Base-by-base conservation (phyloP, 768 basidiomycete species). In the Leccinum disarticulatum region DNA sequence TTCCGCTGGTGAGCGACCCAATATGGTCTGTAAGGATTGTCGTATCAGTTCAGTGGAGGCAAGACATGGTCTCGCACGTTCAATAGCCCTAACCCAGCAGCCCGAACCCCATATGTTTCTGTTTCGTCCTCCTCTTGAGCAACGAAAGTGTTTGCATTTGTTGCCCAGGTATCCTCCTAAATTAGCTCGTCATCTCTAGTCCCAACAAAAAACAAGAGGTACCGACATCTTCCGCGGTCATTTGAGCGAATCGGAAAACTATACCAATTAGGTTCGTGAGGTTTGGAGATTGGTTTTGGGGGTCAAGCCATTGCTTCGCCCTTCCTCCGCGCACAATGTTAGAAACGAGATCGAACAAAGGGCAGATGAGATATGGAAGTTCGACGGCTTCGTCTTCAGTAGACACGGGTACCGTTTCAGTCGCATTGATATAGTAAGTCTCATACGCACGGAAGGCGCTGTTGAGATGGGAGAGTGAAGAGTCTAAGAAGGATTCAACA, bases 71-170 rank as follows among this genome's bases (percentile, higher is more conserved):
- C 8, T 69, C 72, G 33, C 71, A 97, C 95, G 33, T 81, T 81
- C 54, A 96, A 75, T 36, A 98, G 74, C 68, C 98, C 96, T 65
- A 94, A 88, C 3, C 88, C 88, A 4, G 92, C 90, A 2, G 92
- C 83, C 36, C 97, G 83, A 35, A 93, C 81, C 56, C 90, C 91
- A 69, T 94, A 95, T 2, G 80, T 70, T 55, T 90, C 85, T 1
- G 87, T 87, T 61, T 96, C 94, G 61, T 98, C 96, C 56, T 97
- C 93, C 68, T 98, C 95, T 69, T 98, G 93, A 27, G 90, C 88
- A 31, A 98, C 87, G 68, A 98, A 98, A 3, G 89, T 85, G 65
- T 98, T 98, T 4, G 92, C 87, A 66, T 97, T 90, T 55, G 81
- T 84, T 3, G 86, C 83, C 96, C 96, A 98, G 15, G 85, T 88